Conservation (phyloP, 352 stramenopile species). For the Globisporangium nunn region DNA sequence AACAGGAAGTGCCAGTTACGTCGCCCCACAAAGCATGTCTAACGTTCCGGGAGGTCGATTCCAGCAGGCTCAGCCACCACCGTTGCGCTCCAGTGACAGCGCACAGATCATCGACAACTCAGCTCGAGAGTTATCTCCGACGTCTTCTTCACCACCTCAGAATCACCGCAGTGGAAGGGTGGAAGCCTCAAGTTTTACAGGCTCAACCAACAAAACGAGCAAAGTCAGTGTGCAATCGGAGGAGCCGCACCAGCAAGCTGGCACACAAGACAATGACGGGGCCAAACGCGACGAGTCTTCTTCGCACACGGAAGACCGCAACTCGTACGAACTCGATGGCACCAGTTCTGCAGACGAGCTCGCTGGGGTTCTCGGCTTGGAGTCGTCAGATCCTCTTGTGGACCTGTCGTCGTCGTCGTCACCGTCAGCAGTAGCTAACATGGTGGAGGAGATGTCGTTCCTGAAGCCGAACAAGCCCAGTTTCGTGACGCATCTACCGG, state of each 20-base stretch:
- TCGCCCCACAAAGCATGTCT: background rate
- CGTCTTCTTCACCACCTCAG: background rate
- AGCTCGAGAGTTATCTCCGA: background rate
- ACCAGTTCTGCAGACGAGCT: background rate
- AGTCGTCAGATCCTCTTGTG: background rate
- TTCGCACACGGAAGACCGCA: background rate
- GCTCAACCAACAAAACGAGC: too few species aligned
- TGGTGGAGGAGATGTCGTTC: slow-evolving; percentile 30
- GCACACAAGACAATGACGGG: too few species aligned
- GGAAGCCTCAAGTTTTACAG: background rate
- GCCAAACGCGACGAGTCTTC: too few species aligned
- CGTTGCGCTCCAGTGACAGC: background rate
- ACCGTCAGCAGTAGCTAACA: background rate
- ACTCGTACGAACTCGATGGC: background rate
- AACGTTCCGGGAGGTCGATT: background rate
- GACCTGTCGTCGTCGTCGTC: background rate
- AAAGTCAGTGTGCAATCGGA: background rate
- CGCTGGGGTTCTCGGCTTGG: background rate
- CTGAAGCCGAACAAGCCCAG: slow-evolving; percentile 34
- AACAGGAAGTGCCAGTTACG: background rate
- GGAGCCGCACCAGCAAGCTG: background rate
- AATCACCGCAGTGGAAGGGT: background rate
- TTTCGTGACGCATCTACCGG: slow-evolving; percentile 16
- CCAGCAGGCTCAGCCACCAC: background rate
- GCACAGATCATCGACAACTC: background rate